Evolutionary conservation across 2,329 filamentous ascomycete genomes (phyloP), one percentile per base, ranked within the genome.

Genomic region (Hortaea sp.): DNA sequence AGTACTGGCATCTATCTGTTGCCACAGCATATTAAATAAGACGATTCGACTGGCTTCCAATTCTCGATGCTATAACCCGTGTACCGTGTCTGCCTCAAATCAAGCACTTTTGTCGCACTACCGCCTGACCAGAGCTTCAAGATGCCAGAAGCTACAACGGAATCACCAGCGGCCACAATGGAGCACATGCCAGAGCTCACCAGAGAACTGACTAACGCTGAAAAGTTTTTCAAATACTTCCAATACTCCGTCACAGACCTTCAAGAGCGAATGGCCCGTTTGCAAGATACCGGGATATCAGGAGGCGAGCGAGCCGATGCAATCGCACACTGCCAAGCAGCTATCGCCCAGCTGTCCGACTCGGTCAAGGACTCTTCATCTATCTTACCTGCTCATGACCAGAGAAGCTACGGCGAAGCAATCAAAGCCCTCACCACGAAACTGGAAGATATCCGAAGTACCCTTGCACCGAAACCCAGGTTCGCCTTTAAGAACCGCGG

Each of bases 321-420:
- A 43, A 80, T 85, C 41, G 88, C 95, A 55, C 78, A 85, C 58
- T 84, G 88, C 54, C 75, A 94, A 10, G 81, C 84, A 11, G 79
- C 80, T 51, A 92, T 97, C 57, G 82, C 85, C 29, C 78, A 80
- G 47, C 75, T 97, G 11, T 88, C 88, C 1, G 84, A 84, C 53
- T 83, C 92, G 57, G 85, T 95, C 35, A 83, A 86, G 54, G 88
- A 95, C 66, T 85, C 86, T 0, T 79, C 84, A 1, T 81, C 82
- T 46, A 88, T 83, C 55, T 79, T 95, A 11, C 88, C 92, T 2
- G 81, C 88, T 6, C 94, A 95, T 62, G 92, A 97, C 59, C 87
- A 92, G 64, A 80, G 86, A 56, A 83, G 84, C 27, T 97, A 95
- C 61, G 78, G 82, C 39, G 81, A 89, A 79, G 78, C 85, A 20